These are phyloP conservation scores for Olyra latifolia DNA, from an alignment of 176 grass and related monocot species.

Conservation along the genomic window DNA sequence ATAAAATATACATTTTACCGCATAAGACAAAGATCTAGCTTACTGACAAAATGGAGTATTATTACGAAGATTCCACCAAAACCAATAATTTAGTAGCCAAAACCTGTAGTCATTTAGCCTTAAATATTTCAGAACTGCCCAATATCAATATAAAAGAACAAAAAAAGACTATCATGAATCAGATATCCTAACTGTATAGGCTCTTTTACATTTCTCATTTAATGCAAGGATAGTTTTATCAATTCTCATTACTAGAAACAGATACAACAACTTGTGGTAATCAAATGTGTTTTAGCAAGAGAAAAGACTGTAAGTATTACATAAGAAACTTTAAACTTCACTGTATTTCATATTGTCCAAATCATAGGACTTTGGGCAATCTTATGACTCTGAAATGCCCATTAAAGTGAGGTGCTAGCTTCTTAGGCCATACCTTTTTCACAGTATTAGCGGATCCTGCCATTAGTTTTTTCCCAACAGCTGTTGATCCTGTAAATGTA, in stretches of 20 bases:
- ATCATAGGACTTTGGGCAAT: not conserved
- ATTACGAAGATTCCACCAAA: slow-evolving; percentile 19
- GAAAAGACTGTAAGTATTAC: not conserved
- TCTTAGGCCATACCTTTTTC: slow-evolving; percentile 67
- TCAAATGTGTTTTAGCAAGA: slow-evolving; percentile 4
- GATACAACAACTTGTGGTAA: not conserved
- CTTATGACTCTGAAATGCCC: not conserved
- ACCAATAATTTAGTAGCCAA: not conserved
- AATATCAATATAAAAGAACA: not conserved
- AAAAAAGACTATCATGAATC: slow-evolving; percentile 9
- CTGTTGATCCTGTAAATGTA: slow-evolving; percentile 97
- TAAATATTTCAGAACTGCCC: not conserved
- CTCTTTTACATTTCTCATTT: not conserved
- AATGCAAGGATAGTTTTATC: not conserved
- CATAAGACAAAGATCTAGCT: not conserved
- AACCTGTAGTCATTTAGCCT: not conserved
- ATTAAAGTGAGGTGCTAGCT: not conserved
- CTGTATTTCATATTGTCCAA: slow-evolving; percentile 2
- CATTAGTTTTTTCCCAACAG: slow-evolving; percentile 94
- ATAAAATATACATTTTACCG: not conserved
- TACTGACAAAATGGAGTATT: not conserved
- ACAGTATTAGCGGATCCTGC: slow-evolving; percentile 90
- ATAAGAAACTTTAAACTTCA: slow-evolving; percentile 2
- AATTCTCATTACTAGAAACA: not conserved
- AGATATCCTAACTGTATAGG: not conserved